phyloP scores from a whole-genome alignment of 1,139 yeast species.

The Hanseniaspora uvarum region DNA sequence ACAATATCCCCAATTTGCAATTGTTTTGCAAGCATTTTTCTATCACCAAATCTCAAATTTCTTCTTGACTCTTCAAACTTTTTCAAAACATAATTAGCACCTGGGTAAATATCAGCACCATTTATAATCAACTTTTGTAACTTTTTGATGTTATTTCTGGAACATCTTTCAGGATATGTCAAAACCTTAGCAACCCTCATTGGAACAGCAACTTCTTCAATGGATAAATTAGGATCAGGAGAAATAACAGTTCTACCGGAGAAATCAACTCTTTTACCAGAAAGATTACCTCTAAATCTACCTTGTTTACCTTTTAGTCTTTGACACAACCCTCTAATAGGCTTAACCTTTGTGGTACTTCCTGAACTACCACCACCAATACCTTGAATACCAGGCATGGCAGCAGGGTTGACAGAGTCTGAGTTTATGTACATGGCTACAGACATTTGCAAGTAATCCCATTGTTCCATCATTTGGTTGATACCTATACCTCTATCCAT shows the following conservation, averaged over 20 bases:
- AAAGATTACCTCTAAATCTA: constrained; percentile 92
- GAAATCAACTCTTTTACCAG: constrained; percentile 97
- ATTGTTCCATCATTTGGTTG: constrained; percentile 90
- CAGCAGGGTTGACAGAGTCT: constrained; percentile 80
- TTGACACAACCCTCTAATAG: constrained; percentile 94
- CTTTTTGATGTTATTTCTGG: constrained; percentile 73
- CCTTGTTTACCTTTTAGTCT: constrained; percentile 98
- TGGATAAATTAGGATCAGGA: constrained; percentile 90
- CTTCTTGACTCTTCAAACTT: constrained; percentile 78
- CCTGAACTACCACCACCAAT: constrained; percentile 42
- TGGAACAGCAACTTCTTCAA: constrained; percentile 97
- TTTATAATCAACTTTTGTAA: constrained; percentile 61
- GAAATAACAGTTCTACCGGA: constrained; percentile 98
- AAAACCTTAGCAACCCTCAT: constrained; percentile 90
- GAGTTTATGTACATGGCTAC: constrained; percentile 97
- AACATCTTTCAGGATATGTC: constrained; percentile 92
- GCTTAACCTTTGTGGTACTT: constrained; percentile 43
- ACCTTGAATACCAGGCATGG: constrained; percentile 52
- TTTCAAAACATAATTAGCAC: constrained; percentile 84
- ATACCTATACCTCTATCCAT: constrained; percentile 89
- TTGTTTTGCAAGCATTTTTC: constrained; percentile 63
- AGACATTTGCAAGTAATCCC: constrained; percentile 93
- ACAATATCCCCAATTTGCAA: constrained; percentile 83
- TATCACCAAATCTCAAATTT: constrained; percentile 80
- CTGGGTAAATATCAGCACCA: constrained; percentile 89